Percentiles rank a stretch among this genome's conserved stretches.
Evolutionary conservation across 139 green algal genomes (phyloP).

Genomic region (Chlorella sp.): DNA sequence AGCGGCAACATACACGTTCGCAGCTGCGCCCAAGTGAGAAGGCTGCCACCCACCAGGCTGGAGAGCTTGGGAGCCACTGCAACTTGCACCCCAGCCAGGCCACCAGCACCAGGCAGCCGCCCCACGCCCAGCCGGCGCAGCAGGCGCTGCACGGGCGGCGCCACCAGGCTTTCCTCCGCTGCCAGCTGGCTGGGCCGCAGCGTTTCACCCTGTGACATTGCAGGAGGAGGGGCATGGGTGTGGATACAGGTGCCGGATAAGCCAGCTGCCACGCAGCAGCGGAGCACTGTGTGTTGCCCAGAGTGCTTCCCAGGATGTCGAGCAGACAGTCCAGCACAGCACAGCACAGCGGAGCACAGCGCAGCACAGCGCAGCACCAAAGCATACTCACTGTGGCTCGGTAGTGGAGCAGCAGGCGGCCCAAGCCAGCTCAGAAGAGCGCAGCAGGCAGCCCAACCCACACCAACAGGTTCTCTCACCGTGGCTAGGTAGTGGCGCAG

Average conservation of each 20-base stretch:
- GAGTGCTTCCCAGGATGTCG: not conserved
- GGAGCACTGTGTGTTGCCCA: too few relatives aligned
- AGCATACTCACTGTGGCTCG: too few relatives aligned
- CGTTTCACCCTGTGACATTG: conserved; percentile 18
- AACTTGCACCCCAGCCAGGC: not conserved
- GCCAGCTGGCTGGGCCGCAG: conserved; percentile 37
- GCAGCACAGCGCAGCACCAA: not conserved
- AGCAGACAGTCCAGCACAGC: not conserved
- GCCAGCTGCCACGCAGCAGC: not conserved
- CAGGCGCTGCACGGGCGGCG: conserved; percentile 42
- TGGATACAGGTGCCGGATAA: not conserved
- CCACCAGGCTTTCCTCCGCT: conserved; percentile 46
- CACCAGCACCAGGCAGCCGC: too few relatives aligned
- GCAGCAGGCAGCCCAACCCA: not conserved
- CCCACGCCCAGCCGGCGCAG: not conserved
- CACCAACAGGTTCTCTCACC: not conserved
- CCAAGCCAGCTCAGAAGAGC: not conserved
- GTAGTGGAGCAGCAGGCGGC: not conserved
- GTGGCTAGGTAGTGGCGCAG: conserved; percentile 45
- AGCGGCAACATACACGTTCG: not conserved
- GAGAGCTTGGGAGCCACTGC: conserved; percentile 21
- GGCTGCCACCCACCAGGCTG: conserved; percentile 3
- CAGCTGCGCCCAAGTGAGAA: not conserved
- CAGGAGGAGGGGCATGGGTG: not conserved
- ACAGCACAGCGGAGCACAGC: not conserved